Conservation (phyloP, 768 basidiomycete genomes). For the Panaeolus papilionaceus region DNA sequence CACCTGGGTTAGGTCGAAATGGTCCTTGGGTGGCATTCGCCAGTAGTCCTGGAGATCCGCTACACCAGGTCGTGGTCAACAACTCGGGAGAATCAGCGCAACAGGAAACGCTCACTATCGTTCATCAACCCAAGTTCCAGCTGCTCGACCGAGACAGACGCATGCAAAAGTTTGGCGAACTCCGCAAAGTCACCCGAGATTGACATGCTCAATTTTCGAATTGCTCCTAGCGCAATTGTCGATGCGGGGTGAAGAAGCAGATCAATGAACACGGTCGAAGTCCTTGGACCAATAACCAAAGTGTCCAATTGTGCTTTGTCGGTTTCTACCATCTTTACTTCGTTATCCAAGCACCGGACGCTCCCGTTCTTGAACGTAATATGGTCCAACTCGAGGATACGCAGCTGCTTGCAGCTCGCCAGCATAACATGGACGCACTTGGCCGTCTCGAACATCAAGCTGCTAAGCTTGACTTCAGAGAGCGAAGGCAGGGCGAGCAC, state of each 20-base stretch:
- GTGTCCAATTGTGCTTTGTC: slow-evolving; percentile 27
- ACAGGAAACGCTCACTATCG: slow-evolving; percentile 24
- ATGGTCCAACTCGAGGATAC: slow-evolving; percentile 30
- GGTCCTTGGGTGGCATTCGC: slow-evolving; percentile 24
- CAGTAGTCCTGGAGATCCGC: slow-evolving; percentile 31
- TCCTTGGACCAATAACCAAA: slow-evolving; percentile 34
- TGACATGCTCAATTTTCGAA: slow-evolving; percentile 32
- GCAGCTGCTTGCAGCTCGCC: slow-evolving; percentile 25
- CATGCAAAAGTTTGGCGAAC: slow-evolving; percentile 32
- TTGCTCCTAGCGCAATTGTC: slow-evolving; percentile 23
- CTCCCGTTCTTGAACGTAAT: slow-evolving; percentile 25
- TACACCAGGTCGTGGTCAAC: slow-evolving; percentile 5
- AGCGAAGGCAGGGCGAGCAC: slow-evolving; percentile 28
- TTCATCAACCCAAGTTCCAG: slow-evolving; percentile 35
- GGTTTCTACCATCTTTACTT: slow-evolving; percentile 1
- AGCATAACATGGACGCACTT: slow-evolving; percentile 26
- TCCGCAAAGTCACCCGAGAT: slow-evolving; percentile 35
- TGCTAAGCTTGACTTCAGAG: slow-evolving; percentile 29
- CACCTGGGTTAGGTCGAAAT: slow-evolving; percentile 33
- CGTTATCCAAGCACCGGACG: slow-evolving; percentile 13
- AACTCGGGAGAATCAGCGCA: not conserved
- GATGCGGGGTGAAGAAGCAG: slow-evolving; percentile 32
- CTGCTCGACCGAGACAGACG: slow-evolving; percentile 26
- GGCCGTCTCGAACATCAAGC: slow-evolving; percentile 26
- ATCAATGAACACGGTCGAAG: slow-evolving; percentile 30